Conservation (phyloP, 2,329 filamentous ascomycete species). For the Xylaria polymorpha region DNA sequence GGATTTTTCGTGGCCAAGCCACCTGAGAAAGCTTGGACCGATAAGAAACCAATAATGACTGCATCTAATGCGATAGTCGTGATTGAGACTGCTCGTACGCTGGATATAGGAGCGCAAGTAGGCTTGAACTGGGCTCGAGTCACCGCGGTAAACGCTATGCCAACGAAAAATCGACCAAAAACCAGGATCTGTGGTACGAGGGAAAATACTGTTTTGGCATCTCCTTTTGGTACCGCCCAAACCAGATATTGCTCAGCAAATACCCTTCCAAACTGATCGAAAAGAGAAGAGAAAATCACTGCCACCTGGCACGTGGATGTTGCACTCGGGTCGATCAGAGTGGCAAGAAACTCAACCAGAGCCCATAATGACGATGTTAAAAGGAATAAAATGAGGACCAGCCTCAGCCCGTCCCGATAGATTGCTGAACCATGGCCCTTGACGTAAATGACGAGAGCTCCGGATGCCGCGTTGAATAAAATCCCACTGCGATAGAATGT, state of each 20-base stretch:
- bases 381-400: constrained; percentile 70
- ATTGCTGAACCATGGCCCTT: constrained; percentile 62
- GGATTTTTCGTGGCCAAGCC: constrained; percentile 49
- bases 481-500: constrained; percentile 58
- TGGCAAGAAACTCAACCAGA: constrained; percentile 62
- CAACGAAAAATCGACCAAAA: constrained; percentile 62
- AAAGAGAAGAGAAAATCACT: constrained; percentile 63
- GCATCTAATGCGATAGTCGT: constrained; percentile 59
- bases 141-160: constrained; percentile 66
- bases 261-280: constrained; percentile 68
- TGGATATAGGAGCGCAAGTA: constrained; percentile 63
- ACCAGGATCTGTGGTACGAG: constrained; percentile 61
- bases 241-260: constrained; percentile 65
- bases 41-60: constrained; percentile 57
- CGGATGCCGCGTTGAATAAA: constrained; percentile 63
- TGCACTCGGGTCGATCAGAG: constrained; percentile 58
- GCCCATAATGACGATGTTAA: constrained; percentile 65
- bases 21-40: constrained; percentile 55
- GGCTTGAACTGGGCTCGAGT: constrained; percentile 63
- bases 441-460: constrained; percentile 58
- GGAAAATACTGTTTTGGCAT: constrained; percentile 52
- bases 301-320: constrained; percentile 62
- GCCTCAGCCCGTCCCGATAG: constrained; percentile 70
- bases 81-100: constrained; percentile 59
- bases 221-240: constrained; percentile 60